These are phyloP conservation scores for Termitomyces sp. DNA, from an alignment of 768 basidiomycete genomes.

Conservation along the genomic window DNA sequence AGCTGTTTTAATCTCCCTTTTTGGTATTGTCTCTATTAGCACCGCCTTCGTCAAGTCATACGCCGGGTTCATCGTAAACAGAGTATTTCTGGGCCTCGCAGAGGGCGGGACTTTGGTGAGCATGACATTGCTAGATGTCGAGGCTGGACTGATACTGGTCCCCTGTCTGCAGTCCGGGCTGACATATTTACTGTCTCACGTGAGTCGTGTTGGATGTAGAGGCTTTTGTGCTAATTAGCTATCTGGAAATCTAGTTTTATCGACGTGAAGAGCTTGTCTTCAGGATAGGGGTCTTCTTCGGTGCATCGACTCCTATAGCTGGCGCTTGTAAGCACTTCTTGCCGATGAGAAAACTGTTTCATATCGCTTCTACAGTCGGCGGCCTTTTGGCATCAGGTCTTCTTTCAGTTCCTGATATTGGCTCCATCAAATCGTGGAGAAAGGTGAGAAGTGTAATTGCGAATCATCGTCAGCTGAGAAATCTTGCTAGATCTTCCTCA, in stretches of 20 bases:
- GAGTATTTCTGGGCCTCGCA: slow-evolving; percentile 23
- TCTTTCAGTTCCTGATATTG: slow-evolving; percentile 29
- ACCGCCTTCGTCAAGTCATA: slow-evolving; percentile 22
- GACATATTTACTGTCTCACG: slow-evolving; percentile 18
- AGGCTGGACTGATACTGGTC: neutral
- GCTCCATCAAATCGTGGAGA: slow-evolving; percentile 28
- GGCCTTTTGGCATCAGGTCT: slow-evolving; percentile 37
- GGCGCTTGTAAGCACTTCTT: slow-evolving; percentile 27
- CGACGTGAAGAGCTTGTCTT: slow-evolving; percentile 30
- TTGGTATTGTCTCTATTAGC: slow-evolving; percentile 17
- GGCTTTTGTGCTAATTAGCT: no score
- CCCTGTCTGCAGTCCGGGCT: slow-evolving; percentile 14
- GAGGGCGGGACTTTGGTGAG: slow-evolving; percentile 23
- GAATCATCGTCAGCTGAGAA: neutral
- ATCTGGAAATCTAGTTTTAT: slow-evolving; percentile 22
- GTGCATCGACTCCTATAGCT: slow-evolving; percentile 28
- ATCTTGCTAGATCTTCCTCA: slow-evolving; percentile 33
- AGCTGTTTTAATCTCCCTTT: slow-evolving; percentile 17
- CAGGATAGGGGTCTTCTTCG: slow-evolving; percentile 32
- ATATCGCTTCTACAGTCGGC: slow-evolving; percentile 22
- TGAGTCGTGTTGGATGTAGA: neutral
- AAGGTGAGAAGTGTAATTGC: slow-evolving; percentile 20
- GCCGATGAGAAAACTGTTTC: neutral
- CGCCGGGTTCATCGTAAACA: slow-evolving; percentile 17
- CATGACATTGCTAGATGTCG: neutral